Conservation (phyloP, 108 stramenopile genomes). For the Parmales sp. region DNA sequence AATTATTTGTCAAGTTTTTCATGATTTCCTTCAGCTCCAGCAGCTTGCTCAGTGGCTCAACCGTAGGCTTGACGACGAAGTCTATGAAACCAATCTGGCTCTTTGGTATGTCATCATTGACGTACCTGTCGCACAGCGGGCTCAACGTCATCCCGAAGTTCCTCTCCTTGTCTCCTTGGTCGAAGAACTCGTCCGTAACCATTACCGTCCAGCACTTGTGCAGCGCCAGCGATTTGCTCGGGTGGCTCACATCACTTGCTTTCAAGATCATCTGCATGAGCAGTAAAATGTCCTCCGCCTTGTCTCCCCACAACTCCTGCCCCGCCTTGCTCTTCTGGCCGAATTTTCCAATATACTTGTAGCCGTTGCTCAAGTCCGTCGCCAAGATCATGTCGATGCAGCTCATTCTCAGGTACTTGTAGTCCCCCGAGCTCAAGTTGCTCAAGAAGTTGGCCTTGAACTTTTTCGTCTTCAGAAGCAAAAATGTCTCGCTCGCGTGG, state of each 20-base stretch:
- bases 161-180: conserved; percentile 25
- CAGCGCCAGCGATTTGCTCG: conserved; percentile 19
- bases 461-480: conserved; percentile 20
- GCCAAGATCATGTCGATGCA: conserved; percentile 33
- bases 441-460: conserved; percentile 16
- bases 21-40: not conserved
- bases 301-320: conserved; percentile 10
- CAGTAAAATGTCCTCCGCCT: conserved; percentile 20
- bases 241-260: conserved; percentile 27
- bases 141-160: conserved; percentile 17
- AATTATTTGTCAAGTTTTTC: not conserved
- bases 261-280: conserved; percentile 30
- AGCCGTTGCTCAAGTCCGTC: conserved; percentile 33
- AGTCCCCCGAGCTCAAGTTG: not conserved
- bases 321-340: not conserved
- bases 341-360: conserved; percentile 28
- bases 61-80: conserved; percentile 24
- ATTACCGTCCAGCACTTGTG: conserved; percentile 24
- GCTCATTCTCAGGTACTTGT: conserved; percentile 11
- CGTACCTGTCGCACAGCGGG: conserved; percentile 23
- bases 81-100: conserved; percentile 41
- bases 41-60: conserved; percentile 12
- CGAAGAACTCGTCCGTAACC: conserved; percentile 21
- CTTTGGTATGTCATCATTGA: conserved; percentile 25
- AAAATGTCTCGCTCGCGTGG: conserved; percentile 35